phyloP scores from a whole-genome alignment of 768 basidiomycete genomes.

The Guyanaporus albipodus region DNA sequence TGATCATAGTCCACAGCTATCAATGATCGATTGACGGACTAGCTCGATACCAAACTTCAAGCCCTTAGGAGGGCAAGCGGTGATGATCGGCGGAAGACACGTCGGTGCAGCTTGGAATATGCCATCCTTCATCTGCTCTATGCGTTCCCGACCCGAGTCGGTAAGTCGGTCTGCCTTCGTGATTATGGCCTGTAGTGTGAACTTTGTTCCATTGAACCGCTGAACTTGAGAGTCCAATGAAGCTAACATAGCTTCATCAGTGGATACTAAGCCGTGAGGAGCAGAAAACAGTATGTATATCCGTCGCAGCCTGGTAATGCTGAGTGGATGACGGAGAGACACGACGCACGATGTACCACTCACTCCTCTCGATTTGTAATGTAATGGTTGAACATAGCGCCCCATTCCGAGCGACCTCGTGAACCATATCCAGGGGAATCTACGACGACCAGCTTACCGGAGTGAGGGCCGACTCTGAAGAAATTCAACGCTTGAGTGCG shows the following conservation, averaged over 20 bases:
- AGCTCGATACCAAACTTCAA: slow-evolving; percentile 54
- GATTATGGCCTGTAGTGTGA: slow-evolving; percentile 67
- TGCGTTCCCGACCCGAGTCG: slow-evolving; percentile 30
- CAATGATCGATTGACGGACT: slow-evolving; percentile 53
- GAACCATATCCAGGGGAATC: slow-evolving; percentile 81
- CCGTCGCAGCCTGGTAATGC: slow-evolving; percentile 51
- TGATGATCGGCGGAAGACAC: slow-evolving; percentile 64
- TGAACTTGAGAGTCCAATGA: slow-evolving; percentile 37
- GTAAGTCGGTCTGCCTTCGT: slow-evolving; percentile 62
- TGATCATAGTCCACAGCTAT: slow-evolving; percentile 48
- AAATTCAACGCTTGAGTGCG: slow-evolving; percentile 71
- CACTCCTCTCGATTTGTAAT: slow-evolving; percentile 58
- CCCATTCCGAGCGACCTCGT: slow-evolving; percentile 74
- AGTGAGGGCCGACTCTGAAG: slow-evolving; percentile 55
- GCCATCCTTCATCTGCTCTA: slow-evolving; percentile 43
- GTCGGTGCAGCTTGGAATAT: slow-evolving; percentile 54
- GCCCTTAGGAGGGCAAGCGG: slow-evolving; percentile 44
- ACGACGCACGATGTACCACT: slow-evolving; percentile 21
- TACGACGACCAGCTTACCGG: slow-evolving; percentile 60
- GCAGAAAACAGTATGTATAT: slow-evolving; percentile 71
- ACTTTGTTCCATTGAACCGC: slow-evolving; percentile 37
- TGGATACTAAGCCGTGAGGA: slow-evolving; percentile 54
- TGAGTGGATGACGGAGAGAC: not conserved
- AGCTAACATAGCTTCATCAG: slow-evolving; percentile 59
- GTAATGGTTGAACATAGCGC: slow-evolving; percentile 63